A percentile compares a stretch with the other conserved stretches of the same genome.
phyloP scores from a whole-genome alignment of 345 rosid species.

The Eucalyptus leucophloia region DNA sequence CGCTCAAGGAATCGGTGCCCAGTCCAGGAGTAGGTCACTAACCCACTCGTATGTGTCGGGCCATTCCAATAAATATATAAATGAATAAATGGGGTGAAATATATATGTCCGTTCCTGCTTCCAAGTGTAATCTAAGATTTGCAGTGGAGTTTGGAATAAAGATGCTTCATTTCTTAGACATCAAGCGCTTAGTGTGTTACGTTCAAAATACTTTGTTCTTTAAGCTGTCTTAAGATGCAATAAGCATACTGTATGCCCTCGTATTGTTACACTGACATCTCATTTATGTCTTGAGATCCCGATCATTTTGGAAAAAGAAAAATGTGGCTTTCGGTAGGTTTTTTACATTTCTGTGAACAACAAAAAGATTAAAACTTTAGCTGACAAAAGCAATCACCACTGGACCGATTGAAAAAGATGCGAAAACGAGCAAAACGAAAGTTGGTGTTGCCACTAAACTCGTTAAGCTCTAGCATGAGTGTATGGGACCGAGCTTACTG shows the following conservation, averaged over 20 bases:
- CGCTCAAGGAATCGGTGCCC: neutral
- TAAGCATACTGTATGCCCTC: neutral
- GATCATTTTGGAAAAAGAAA: neutral
- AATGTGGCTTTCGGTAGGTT: neutral
- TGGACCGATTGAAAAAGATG: neutral
- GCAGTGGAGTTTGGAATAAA: neutral
- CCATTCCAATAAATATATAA: neutral
- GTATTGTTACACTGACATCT: neutral
- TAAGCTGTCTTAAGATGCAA: neutral
- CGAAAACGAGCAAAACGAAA: neutral
- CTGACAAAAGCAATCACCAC: neutral
- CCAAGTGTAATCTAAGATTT: neutral
- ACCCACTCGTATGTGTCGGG: neutral
- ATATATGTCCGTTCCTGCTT: neutral
- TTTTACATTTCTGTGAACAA: neutral
- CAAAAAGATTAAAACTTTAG: neutral
- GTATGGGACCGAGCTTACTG: neutral
- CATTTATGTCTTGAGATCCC: neutral
- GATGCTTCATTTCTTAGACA: neutral
- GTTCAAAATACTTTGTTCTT: neutral
- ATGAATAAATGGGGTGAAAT: neutral
- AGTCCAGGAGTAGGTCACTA: neutral
- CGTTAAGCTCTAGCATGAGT: neutral
- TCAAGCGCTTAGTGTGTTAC: neutral
- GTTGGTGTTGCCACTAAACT: neutral